These are phyloP conservation scores for Murraya koenigii DNA, from an alignment of 345 rosid species.

Conservation along the genomic window DNA sequence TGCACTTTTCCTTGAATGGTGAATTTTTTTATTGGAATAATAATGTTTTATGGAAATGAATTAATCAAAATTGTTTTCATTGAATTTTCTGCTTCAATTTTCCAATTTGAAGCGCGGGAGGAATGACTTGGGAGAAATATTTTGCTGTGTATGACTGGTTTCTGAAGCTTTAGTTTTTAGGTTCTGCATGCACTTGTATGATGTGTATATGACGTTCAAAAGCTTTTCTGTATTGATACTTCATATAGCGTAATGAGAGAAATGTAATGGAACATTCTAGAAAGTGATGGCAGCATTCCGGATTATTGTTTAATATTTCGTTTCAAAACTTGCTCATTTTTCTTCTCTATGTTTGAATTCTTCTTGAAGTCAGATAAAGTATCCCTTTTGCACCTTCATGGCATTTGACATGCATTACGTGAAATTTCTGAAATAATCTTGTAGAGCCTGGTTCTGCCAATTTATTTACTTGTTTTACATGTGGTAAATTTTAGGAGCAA, in stretches of 20 bases:
- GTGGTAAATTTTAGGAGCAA: slow-evolving; percentile 56
- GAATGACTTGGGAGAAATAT: not conserved
- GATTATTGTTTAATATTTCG: not conserved
- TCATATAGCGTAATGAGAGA: not conserved
- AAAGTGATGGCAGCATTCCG: not conserved
- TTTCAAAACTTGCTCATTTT: not conserved
- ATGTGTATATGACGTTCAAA: not conserved
- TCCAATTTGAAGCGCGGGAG: not conserved
- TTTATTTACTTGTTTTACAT: slow-evolving; percentile 8
- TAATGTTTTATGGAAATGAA: not conserved
- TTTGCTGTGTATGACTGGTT: not conserved
- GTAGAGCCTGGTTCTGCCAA: not conserved
- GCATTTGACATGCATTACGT: not conserved
- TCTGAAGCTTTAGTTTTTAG: not conserved
- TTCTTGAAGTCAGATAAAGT: not conserved
- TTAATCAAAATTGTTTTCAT: not conserved
- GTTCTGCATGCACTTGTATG: not conserved
- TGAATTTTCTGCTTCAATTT: not conserved
- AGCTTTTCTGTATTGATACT: not conserved
- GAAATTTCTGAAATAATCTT: not conserved
- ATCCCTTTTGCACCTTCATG: not conserved
- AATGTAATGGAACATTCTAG: slow-evolving; percentile 1
- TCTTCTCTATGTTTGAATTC: not conserved
- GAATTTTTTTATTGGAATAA: not conserved
- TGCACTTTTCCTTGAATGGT: not conserved